Base-by-base conservation (phyloP, 306 rosid genomes). In the Cotoneaster glaucophyllus region DNA sequence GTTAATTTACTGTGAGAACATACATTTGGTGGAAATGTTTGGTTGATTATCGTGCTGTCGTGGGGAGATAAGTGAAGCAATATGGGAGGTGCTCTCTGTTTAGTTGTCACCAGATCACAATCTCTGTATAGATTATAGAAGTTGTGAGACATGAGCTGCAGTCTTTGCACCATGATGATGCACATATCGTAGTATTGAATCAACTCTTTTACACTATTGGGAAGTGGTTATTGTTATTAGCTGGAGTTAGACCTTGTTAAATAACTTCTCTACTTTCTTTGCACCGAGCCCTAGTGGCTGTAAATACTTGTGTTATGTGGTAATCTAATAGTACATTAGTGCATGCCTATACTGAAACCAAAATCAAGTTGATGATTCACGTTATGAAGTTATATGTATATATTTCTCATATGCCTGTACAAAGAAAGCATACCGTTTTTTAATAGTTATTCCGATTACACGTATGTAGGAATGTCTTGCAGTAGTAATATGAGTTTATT, bases 91-190 rank as follows among this genome's bases (percentile, higher is more conserved):
- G 80, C 82, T 90, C 71, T 82, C 93, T 73, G 80, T 77, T 68
- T 95, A 93, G 67, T 77, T 91, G 80, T 93, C 96, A n/a, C 53
- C 86, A 13, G 93, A 90, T 82, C 98, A 91, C 79, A 93, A 87
- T 83, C 97, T 85, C 3, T 75, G 85, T 29, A 79, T 87, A 11
- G 45, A 41, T 41, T 41, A 41, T 41, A 71, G 98, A 91, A 78
- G 85, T 95, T 32, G 83, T 84, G 52, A 85, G 98, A 79, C 91
- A 87, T 80, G 97, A 93, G 88, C 82, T 91, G 85, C 97, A 85
- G 31, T 82, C 97, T 71, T 22, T 84, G 84, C 97, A 91, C 77
- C 97, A 95, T 4, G 95, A 87, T 52, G 98, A 93, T 83, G 67
- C 93, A 19, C 86, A 86, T 56, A 75, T 93, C n/a, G 97, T 90